These are phyloP conservation scores for Chenopodium suecicum DNA, from an alignment of 148 eudicot genomes.

Conservation along the genomic window DNA sequence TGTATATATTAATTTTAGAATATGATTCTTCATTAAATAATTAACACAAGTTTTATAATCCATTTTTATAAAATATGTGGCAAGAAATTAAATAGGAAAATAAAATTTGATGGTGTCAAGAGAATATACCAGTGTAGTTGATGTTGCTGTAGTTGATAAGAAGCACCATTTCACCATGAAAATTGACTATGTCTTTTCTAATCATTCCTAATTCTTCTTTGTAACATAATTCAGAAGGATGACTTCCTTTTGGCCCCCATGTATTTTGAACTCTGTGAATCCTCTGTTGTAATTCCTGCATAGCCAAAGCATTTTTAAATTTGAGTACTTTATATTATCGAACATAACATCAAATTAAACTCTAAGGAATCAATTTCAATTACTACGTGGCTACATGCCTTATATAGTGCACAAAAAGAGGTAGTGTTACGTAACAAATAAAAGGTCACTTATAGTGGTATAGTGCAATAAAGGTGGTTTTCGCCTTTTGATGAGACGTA, in stretches of 20 bases:
- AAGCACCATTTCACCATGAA: constrained; percentile 93
- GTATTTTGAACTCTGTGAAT: constrained; percentile 43
- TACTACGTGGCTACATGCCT: no score
- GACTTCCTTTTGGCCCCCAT: constrained; percentile 49
- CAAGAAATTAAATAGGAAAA: background rate
- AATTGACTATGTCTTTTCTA: constrained; percentile 73
- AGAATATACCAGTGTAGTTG: constrained; percentile 66
- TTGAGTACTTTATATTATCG: no score
- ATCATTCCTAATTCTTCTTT: constrained; percentile 57
- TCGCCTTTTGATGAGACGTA: no score
- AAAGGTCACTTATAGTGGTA: no score
- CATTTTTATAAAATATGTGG: background rate
- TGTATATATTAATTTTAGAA: background rate
- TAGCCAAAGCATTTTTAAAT: no score
- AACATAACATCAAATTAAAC: no score
- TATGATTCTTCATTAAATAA: constrained; percentile 18
- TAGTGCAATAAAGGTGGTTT: no score
- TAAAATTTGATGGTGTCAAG: constrained; percentile 1
- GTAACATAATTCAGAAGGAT: constrained; percentile 44
- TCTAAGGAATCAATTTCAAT: no score
- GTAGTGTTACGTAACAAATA: no score
- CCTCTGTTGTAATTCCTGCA: constrained; percentile 73
- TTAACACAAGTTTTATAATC: no score
- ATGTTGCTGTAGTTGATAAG: constrained; percentile 76
- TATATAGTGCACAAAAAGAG: no score